phyloP scores from a whole-genome alignment of 345 rosid species.

The Sonneratia caseolaris region DNA sequence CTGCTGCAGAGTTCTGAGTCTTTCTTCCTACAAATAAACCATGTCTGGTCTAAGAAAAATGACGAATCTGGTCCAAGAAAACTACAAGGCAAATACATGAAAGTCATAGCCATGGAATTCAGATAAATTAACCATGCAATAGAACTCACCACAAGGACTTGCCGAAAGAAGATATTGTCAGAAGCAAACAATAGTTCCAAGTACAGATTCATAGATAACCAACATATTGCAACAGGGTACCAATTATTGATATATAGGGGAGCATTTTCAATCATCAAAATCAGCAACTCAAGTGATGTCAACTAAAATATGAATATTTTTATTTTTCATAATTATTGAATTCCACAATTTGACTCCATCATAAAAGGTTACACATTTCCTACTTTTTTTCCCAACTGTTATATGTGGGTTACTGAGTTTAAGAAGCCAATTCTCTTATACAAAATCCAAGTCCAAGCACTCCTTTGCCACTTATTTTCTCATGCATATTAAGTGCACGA shows the following conservation, averaged over 20 bases:
- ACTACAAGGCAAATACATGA: too few relatives aligned
- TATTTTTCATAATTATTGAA: not conserved
- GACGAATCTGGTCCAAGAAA: not conserved
- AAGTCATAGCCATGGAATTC: not conserved
- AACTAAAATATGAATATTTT: not conserved
- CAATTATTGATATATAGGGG: not conserved
- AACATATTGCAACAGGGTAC: not conserved
- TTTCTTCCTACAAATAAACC: slow-evolving; percentile 47
- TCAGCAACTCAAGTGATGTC: not conserved
- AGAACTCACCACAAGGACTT: not conserved
- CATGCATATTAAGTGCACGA: not conserved
- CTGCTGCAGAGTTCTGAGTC: slow-evolving; percentile 55
- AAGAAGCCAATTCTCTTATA: too few relatives aligned
- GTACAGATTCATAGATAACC: not conserved
- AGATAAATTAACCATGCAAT: not conserved
- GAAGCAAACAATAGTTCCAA: not conserved
- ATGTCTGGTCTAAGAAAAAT: too few relatives aligned
- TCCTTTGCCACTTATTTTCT: not conserved
- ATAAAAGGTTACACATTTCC: not conserved
- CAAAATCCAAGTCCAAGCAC: too few relatives aligned
- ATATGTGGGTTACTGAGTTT: too few relatives aligned
- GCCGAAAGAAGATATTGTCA: not conserved
- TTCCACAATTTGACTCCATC: not conserved
- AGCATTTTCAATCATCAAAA: not conserved
- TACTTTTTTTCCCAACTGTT: too few relatives aligned